Conservation (phyloP, 257 asterid genomes). For the Primulina tabacum region DNA sequence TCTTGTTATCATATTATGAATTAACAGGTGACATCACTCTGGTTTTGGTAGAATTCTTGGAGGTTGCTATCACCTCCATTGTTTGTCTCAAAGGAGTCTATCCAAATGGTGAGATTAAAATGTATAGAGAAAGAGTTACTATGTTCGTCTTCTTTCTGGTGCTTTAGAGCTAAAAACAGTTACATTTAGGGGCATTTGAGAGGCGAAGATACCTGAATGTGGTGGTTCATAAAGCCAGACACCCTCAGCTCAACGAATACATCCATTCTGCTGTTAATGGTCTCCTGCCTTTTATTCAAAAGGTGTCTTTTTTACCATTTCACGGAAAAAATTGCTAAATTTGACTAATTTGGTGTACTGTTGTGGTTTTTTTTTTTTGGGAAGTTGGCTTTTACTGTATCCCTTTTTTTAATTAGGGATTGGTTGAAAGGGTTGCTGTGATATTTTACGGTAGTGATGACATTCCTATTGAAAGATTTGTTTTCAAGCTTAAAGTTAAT, state of each 20-base stretch:
- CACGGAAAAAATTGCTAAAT: background rate
- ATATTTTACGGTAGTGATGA: constrained; percentile 36
- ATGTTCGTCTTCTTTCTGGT: background rate
- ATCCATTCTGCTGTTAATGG: constrained; percentile 46
- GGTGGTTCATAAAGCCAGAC: constrained; percentile 49
- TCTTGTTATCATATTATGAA: background rate
- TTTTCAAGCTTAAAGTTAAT: constrained; percentile 45
- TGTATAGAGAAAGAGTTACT: no score
- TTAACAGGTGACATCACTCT: constrained; percentile 36
- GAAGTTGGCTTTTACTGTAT: background rate
- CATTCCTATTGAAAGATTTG: constrained; percentile 48
- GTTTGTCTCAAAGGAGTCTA: constrained; percentile 52
- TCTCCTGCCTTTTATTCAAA: constrained; percentile 46
- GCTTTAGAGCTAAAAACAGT: background rate
- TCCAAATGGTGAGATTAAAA: constrained; percentile 35
- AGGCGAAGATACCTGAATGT: constrained; percentile 48
- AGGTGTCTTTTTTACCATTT: constrained; percentile 26
- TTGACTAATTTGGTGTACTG: background rate
- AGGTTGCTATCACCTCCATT: constrained; percentile 50
- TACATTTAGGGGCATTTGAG: constrained; percentile 42
- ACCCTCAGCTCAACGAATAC: constrained; percentile 48
- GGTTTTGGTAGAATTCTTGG: constrained; percentile 43
- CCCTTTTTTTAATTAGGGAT: constrained; percentile 29
- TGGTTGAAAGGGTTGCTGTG: constrained; percentile 54
- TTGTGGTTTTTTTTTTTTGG: background rate